Base-by-base conservation (phyloP, 345 rosid genomes). In the Adansonia digitata region DNA sequence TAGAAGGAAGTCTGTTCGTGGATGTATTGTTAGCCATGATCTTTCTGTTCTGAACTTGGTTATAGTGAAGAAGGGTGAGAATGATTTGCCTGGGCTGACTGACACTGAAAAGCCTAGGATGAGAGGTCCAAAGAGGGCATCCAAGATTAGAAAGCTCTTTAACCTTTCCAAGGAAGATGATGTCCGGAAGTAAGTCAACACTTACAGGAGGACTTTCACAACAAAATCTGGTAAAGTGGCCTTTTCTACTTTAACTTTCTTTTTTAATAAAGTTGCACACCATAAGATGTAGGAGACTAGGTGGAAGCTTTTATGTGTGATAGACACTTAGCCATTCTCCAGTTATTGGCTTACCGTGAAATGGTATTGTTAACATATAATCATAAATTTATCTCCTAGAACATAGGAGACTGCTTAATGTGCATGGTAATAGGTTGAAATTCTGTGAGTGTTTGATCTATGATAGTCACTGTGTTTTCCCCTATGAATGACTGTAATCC, bases 51-150 rank as follows among this genome's bases (percentile, higher is more conserved):
- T 94, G 82, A 92, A 91, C 88, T 81, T 91, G 85, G 91, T 90
- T 60, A 90, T 93, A 51, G 95, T 93, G 84, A 91, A 93, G 87
- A 91, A 93, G 83, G 97, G 97, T 79, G 98, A 88, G 34, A 80
- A 64, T 29, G 91, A 93, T 59, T 88, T 93, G 52, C 97, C 98
- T 35, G 98, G 98, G 24, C 83, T 91, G 68, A 93, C 97, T 2
- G 97, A 93, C 79, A 89, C 85, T 15, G 98, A 91, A 86, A 90
- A 89, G 81, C 97, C 98, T 35, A 90, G 97, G 68, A 91, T 90
- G 97, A 90, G 93, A 75, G 98, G 98, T 76, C 98, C 97, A 67
- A 93, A 93, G 87, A 90, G 98, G 74, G 95, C 95, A 31, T 90
- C 97, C 11, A 93, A 93, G 85, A 91, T 93, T 84, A 79, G 95